A percentile compares a stretch with the other conserved stretches of the same genome.
These are phyloP conservation scores for Rhizophlyctis rosea DNA, from an alignment of 192 early-diverging fungal genomes.

Conservation along the genomic window DNA sequence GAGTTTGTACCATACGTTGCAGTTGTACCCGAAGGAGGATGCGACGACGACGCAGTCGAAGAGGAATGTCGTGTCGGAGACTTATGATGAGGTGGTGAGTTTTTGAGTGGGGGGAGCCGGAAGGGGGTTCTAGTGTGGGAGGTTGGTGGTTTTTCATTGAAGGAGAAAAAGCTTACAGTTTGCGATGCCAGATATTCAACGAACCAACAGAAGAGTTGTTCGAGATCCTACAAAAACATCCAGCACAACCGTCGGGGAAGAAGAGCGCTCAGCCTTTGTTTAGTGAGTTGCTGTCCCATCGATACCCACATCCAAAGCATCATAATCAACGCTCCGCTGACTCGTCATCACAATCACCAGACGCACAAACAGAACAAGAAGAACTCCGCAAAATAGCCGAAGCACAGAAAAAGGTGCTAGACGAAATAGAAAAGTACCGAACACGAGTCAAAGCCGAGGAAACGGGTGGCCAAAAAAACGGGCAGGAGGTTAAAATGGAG, in stretches of 20 bases:
- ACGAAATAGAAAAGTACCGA: slow-evolving; percentile 53
- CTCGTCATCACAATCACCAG: slow-evolving; percentile 40
- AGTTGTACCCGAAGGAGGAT: slow-evolving; percentile 86
- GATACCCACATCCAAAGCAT: not conserved
- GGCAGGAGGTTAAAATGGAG: too few relatives aligned
- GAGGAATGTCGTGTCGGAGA: slow-evolving; percentile 68
- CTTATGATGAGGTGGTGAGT: slow-evolving; percentile 80
- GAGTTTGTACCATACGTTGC: slow-evolving; percentile 82
- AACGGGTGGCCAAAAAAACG: too few relatives aligned
- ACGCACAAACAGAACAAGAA: too few relatives aligned
- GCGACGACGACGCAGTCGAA: slow-evolving; percentile 50
- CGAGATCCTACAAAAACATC: slow-evolving; percentile 53
- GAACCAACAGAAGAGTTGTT: slow-evolving; percentile 78
- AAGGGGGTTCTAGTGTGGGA: too few relatives aligned
- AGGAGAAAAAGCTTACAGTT: not conserved
- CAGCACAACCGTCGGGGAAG: slow-evolving; percentile 32
- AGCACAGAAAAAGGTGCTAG: slow-evolving; percentile 55
- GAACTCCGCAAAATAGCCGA: slow-evolving; percentile 64
- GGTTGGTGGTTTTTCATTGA: not conserved
- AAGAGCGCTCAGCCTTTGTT: slow-evolving; percentile 41
- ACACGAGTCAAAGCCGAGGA: slow-evolving; percentile 47
- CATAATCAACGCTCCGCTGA: slow-evolving; percentile 1
- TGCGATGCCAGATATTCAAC: slow-evolving; percentile 61
- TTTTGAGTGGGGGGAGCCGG: too few relatives aligned
- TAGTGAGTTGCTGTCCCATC: slow-evolving; percentile 25